A percentile compares a stretch with the other conserved stretches of the same genome.
Conservation (phyloP, 164 flowering plant species). For the Sedum album region DNA sequence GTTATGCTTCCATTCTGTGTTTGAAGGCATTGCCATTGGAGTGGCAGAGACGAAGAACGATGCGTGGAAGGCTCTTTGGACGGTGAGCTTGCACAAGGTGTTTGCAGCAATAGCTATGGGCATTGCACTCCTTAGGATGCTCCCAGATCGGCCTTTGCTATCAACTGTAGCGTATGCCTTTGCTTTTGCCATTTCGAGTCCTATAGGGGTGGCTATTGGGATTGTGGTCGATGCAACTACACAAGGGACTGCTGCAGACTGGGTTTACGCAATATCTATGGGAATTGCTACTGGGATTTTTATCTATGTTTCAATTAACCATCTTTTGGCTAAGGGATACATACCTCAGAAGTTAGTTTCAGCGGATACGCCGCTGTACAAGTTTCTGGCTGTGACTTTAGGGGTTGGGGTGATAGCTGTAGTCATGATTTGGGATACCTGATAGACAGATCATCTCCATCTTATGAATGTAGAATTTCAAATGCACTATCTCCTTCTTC, state of each 20-base stretch:
- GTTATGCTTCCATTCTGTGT: conserved; percentile 63
- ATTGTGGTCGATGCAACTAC: conserved; percentile 64
- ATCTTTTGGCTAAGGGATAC: conserved; percentile 51
- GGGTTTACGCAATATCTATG: conserved; percentile 77
- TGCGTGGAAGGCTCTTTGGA: conserved; percentile 78
- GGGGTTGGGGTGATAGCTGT: conserved; percentile 31
- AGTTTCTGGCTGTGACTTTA: conserved; percentile 42
- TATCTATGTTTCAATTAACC: conserved; percentile 60
- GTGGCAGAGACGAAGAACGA: conserved; percentile 57
- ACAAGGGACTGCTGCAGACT: conserved; percentile 56
- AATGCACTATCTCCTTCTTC: background rate
- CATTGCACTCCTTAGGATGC: conserved; percentile 59
- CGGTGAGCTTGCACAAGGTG: conserved; percentile 55
- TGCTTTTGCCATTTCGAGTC: conserved; percentile 69
- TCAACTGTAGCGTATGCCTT: conserved; percentile 51
- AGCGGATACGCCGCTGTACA: conserved; percentile 28
- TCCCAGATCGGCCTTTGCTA: conserved; percentile 54
- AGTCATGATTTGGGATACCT: background rate
- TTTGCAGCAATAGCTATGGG: conserved; percentile 85
- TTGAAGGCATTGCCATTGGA: conserved; percentile 78
- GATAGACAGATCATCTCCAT: too few relatives aligned
- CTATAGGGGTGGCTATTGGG: conserved; percentile 68
- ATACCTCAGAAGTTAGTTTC: conserved; percentile 19
- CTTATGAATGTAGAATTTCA: too few relatives aligned
- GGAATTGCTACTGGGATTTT: conserved; percentile 68